Conservation (phyloP, 2,329 filamentous ascomycete species). For the Simplicillium sp. region DNA sequence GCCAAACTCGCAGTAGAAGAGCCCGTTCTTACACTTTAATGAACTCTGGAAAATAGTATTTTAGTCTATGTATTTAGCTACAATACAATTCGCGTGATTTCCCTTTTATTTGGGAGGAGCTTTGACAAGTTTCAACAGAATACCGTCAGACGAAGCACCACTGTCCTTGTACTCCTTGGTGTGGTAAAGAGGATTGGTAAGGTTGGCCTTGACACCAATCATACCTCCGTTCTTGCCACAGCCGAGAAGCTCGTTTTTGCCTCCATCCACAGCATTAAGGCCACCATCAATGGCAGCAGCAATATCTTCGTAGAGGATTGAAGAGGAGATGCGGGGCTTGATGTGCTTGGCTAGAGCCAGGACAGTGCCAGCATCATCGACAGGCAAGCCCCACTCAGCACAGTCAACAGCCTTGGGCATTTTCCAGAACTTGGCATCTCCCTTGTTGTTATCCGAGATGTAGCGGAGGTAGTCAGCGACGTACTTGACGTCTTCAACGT, state of each 20-base stretch:
- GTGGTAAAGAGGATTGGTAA: slow-evolving; percentile 8
- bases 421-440: slow-evolving; percentile 7
- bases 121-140: slow-evolving; percentile 18
- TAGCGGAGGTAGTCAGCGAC: slow-evolving; percentile 10
- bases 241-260: slow-evolving; percentile 13
- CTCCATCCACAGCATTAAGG: slow-evolving; percentile 4
- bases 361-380: slow-evolving; percentile 8
- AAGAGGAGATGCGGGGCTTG: slow-evolving; percentile 9
- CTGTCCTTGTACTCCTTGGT: slow-evolving; percentile 11
- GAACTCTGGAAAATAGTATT: too few species aligned
- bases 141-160: slow-evolving; percentile 11
- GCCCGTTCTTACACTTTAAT: too few species aligned
- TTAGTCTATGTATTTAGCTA: too few species aligned
- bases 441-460: slow-evolving; percentile 2
- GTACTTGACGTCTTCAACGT: slow-evolving; percentile 10
- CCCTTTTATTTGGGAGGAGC: slow-evolving; percentile 1
- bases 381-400: slow-evolving; percentile 13
- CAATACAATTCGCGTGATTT: too few species aligned
- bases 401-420: slow-evolving; percentile 12
- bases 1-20: too few species aligned
- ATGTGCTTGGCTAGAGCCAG: slow-evolving; percentile 16
- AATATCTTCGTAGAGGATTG: slow-evolving; percentile 15
- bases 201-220: slow-evolving; percentile 10
- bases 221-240: slow-evolving; percentile 16
- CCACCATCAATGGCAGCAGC: slow-evolving; percentile 17